These are phyloP conservation scores for Penicillium hesseltinei DNA, from an alignment of 2,329 filamentous ascomycete genomes.

Conservation along the genomic window DNA sequence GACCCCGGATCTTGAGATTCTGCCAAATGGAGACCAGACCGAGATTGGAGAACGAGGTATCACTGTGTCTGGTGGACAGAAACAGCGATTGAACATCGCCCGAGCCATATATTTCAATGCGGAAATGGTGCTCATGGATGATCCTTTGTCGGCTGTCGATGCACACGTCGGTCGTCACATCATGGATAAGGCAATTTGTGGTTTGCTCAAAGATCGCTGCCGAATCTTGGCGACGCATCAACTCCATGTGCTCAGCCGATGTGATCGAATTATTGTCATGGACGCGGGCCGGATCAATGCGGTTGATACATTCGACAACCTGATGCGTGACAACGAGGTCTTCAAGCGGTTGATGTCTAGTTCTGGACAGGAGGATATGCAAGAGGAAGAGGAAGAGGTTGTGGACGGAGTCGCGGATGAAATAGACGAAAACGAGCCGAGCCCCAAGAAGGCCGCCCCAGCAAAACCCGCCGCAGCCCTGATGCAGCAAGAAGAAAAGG, in stretches of 20 bases:
- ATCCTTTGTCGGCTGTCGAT: constrained; percentile 58
- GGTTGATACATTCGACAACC: constrained; percentile 82
- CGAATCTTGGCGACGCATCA: constrained; percentile 92
- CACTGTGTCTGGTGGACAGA: constrained; percentile 91
- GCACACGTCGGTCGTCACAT: constrained; percentile 66
- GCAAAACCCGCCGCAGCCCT: constrained; percentile 30
- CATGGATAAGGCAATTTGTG: constrained; percentile 91
- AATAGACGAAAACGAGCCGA: constrained; percentile 33
- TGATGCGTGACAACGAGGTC: constrained; percentile 73
- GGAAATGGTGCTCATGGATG: constrained; percentile 63
- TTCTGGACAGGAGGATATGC: constrained; percentile 57
- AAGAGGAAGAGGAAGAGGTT: constrained; percentile 49
- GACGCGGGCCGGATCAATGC: constrained; percentile 80
- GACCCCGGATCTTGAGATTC: constrained; percentile 81
- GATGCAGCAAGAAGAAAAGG: constrained; percentile 56
- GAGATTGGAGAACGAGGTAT: constrained; percentile 96
- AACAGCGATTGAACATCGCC: constrained; percentile 92
- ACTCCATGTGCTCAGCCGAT: constrained; percentile 84
- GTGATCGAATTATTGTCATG: constrained; percentile 92
- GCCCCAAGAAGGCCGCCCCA: constrained; percentile 8
- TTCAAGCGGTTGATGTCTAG: constrained; percentile 83
- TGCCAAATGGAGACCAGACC: constrained; percentile 83
- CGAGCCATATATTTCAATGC: constrained; percentile 67
- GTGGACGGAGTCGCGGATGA: constrained; percentile 49
- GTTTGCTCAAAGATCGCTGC: constrained; percentile 83